phyloP scores from a whole-genome alignment of 805 yeast genomes.

The Candida saitoana region DNA sequence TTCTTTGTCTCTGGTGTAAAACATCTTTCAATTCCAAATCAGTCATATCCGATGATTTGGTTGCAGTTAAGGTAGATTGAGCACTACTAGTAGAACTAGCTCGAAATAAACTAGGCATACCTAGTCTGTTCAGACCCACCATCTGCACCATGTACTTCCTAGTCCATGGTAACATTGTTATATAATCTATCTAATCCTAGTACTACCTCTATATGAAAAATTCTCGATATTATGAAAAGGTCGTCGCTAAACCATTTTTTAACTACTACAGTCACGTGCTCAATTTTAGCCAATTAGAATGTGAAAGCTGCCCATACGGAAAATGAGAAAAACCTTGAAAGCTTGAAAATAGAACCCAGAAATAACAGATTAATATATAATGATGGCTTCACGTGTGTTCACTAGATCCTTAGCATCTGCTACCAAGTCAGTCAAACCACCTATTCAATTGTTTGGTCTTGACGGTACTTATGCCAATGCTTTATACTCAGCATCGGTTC shows the following conservation, averaged over 20 bases:
- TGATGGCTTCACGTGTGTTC: slow-evolving; percentile 62
- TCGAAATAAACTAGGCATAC: background rate
- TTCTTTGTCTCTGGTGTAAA: slow-evolving; percentile 65
- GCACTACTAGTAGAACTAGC: background rate
- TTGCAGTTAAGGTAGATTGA: background rate
- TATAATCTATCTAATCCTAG: background rate
- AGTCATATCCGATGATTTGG: slow-evolving; percentile 41
- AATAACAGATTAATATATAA: too few relatives aligned
- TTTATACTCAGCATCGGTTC: slow-evolving; percentile 84
- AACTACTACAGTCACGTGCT: background rate
- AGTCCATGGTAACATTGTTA: slow-evolving; percentile 11
- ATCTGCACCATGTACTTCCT: slow-evolving; percentile 9
- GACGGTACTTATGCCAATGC: slow-evolving; percentile 98
- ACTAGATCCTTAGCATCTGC: slow-evolving; percentile 73
- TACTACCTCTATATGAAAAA: background rate
- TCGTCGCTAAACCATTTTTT: background rate
- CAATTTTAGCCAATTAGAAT: slow-evolving; percentile 5
- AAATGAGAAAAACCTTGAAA: background rate
- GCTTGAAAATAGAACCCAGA: too few relatives aligned
- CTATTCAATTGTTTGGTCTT: slow-evolving; percentile 89
- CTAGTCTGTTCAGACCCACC: slow-evolving; percentile 5
- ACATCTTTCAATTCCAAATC: slow-evolving; percentile 78
- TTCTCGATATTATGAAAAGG: background rate
- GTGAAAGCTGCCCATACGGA: background rate
- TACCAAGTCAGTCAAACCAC: slow-evolving; percentile 65